phyloP scores from a whole-genome alignment of 1,139 yeast species.

The Kodamaea fungicola region DNA sequence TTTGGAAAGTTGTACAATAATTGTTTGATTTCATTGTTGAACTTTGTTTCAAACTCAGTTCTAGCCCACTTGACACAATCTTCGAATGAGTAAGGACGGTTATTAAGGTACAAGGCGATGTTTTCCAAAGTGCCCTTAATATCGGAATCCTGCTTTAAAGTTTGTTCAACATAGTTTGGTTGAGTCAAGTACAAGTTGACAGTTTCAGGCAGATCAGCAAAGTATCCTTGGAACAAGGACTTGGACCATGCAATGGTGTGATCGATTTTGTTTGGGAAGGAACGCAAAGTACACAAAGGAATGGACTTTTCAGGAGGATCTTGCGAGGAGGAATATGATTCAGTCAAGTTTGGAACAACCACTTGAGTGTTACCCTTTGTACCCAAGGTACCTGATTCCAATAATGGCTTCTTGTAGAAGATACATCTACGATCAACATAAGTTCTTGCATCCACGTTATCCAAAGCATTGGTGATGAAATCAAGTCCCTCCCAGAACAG shows the following conservation, averaged over 20 bases:
- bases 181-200: conserved; percentile 88
- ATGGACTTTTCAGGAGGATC: conserved; percentile 98
- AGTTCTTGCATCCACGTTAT: conserved; percentile 95
- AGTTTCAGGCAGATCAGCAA: conserved; percentile 85
- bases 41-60: conserved; percentile 79
- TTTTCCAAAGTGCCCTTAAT: conserved; percentile 83
- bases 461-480: conserved; percentile 92
- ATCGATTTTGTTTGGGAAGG: conserved; percentile 96
- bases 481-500: conserved; percentile 83
- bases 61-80: conserved; percentile 97
- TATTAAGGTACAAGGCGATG: conserved; percentile 65
- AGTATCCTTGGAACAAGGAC: conserved; percentile 89
- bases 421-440: conserved; percentile 97
- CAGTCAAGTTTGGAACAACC: conserved; percentile 87
- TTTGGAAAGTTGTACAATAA: conserved; percentile 89
- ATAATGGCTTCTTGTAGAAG: conserved; percentile 82
- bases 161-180: conserved; percentile 87
- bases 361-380: conserved; percentile 99
- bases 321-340: conserved; percentile 91
- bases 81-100: conserved; percentile 86
- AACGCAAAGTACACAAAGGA: conserved; percentile 93
- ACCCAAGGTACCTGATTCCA: conserved; percentile 97
- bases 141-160: conserved; percentile 88
- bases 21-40: conserved; percentile 82
- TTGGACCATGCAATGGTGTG: conserved; percentile 99